A percentile compares a stretch with the other conserved stretches of the same genome.
Conservation (phyloP, 2,329 filamentous ascomycete species). For the Alternaria rosae region DNA sequence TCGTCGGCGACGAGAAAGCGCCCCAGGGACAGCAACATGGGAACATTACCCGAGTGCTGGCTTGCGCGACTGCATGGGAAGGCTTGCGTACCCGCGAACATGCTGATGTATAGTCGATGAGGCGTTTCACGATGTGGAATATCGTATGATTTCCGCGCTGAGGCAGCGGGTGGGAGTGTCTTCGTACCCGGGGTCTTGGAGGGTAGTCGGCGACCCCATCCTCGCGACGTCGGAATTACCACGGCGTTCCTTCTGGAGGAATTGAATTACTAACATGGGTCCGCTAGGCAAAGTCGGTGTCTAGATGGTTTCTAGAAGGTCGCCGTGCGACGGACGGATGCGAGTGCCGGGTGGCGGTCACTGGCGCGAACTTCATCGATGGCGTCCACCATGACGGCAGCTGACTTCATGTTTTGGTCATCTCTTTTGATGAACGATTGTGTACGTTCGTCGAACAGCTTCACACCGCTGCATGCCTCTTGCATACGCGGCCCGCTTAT, state of each 20-base stretch:
- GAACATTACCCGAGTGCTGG: slow-evolving; percentile 6
- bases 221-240: background rate
- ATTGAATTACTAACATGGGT: background rate
- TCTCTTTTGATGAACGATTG: background rate
- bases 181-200: background rate
- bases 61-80: background rate
- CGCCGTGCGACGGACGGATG: background rate
- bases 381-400: background rate
- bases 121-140: slow-evolving; percentile 4
- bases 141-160: slow-evolving; percentile 15
- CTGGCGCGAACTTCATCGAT: background rate
- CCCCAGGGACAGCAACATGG: background rate
- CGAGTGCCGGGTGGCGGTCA: background rate
- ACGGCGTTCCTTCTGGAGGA: background rate
- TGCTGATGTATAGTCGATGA: background rate
- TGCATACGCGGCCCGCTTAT: background rate
- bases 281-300: background rate
- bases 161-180: background rate
- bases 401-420: background rate
- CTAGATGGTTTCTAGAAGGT: background rate
- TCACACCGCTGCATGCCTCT: background rate
- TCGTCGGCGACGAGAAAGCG: slow-evolving; percentile 13
- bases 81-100: background rate
- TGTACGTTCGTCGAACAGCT: background rate
- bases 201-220: background rate